Percentiles rank a stretch among this genome's conserved stretches.
Conservation (phyloP, 2,329 filamentous ascomycete species). For the Diplocarpon mali region DNA sequence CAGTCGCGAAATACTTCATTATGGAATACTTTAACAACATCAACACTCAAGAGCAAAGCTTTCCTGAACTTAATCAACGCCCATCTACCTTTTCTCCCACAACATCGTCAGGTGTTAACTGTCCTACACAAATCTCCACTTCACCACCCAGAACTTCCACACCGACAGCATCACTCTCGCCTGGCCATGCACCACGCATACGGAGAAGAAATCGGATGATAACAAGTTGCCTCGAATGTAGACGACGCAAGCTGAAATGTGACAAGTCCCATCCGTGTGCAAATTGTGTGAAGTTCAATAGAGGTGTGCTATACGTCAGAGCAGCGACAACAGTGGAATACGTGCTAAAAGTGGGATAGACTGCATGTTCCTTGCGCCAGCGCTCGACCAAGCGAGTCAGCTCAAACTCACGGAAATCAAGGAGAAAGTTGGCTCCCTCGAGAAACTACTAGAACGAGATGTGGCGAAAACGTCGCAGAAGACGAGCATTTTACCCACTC, state of each 20-base stretch:
- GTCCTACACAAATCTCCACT: background rate
- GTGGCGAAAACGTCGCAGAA: constrained; percentile 38
- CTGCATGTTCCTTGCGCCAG: constrained; percentile 31
- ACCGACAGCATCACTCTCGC: constrained; percentile 6
- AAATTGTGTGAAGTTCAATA: constrained; percentile 30
- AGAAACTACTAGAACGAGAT: constrained; percentile 58
- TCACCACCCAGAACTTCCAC: background rate
- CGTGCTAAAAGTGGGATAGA: constrained; percentile 33
- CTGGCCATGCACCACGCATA: constrained; percentile 18
- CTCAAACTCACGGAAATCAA: constrained; percentile 66
- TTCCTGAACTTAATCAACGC: constrained; percentile 1
- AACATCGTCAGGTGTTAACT: background rate
- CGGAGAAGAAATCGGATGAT: constrained; percentile 52
- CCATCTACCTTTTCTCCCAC: background rate
- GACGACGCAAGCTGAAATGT: constrained; percentile 68
- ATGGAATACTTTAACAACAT: constrained; percentile 16
- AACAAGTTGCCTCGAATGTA: constrained; percentile 58
- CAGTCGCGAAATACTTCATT: too few relatives aligned
- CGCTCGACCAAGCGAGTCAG: constrained; percentile 57
- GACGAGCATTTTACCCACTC: constrained; percentile 4
- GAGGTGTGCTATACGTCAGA: constrained; percentile 24
- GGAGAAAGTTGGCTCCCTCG: constrained; percentile 63
- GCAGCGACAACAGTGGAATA: constrained; percentile 19
- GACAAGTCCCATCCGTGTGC: constrained; percentile 62
- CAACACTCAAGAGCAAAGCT: constrained; percentile 1